phyloP scores from a whole-genome alignment of 352 stramenopile species.

The Phytophthora agathidicida region DNA sequence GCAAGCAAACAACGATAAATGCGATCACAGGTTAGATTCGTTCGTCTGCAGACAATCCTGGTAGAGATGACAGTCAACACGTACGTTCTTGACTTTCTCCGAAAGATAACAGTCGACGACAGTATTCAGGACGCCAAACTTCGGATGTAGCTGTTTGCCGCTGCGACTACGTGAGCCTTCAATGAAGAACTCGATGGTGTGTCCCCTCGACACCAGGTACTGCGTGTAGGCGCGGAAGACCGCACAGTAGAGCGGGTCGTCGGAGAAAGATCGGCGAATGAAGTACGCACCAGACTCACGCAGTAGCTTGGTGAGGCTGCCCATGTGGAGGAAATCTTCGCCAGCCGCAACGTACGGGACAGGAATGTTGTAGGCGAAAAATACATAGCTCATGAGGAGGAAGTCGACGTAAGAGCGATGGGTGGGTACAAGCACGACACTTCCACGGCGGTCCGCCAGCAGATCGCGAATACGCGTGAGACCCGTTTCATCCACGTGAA shows the following conservation, averaged over 20 bases:
- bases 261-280: constrained; percentile 73
- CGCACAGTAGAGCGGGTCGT: constrained; percentile 72
- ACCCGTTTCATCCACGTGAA: constrained; percentile 84
- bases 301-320: constrained; percentile 62
- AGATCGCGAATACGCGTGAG: constrained; percentile 74
- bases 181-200: constrained; percentile 90
- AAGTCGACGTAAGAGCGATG: constrained; percentile 89
- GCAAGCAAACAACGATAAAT: constrained; percentile 9
- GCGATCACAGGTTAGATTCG: constrained; percentile 1
- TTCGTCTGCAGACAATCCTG: background rate
- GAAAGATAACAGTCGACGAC: constrained; percentile 77
- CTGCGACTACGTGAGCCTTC: constrained; percentile 84
- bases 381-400: constrained; percentile 86
- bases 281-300: constrained; percentile 82
- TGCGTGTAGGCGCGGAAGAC: constrained; percentile 87
- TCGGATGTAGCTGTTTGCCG: constrained; percentile 82
- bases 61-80: constrained; percentile 29
- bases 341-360: constrained; percentile 84
- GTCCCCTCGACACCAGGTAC: constrained; percentile 73
- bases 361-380: constrained; percentile 89
- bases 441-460: constrained; percentile 51
- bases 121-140: constrained; percentile 78
- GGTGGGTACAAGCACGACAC: constrained; percentile 84
- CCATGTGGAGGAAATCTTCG: constrained; percentile 85
- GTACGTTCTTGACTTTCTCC: constrained; percentile 76